These are phyloP conservation scores for Schwanniomyces vanrijiae DNA, from an alignment of 805 yeast genomes.

Conservation along the genomic window DNA sequence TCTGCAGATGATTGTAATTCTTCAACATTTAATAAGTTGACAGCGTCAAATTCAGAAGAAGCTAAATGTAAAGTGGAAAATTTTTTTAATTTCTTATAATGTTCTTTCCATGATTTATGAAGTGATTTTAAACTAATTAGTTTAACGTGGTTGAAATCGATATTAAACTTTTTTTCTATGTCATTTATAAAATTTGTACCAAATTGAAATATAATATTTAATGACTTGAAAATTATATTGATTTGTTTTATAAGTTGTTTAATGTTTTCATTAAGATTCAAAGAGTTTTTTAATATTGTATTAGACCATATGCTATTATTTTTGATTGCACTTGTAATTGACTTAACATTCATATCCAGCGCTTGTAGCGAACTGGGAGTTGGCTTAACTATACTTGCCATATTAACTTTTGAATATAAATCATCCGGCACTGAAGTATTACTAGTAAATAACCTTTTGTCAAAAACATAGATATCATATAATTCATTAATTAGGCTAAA, in stretches of 20 bases:
- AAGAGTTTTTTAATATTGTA: constrained; percentile 43
- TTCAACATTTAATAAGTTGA: constrained; percentile 28
- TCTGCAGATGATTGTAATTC: constrained; percentile 30
- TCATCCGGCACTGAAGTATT: constrained; percentile 9
- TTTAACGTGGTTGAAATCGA: constrained; percentile 33
- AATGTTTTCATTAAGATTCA: constrained; percentile 28
- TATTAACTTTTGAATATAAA: constrained; percentile 1
- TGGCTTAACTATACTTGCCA: constrained; percentile 8
- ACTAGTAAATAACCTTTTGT: constrained; percentile 54
- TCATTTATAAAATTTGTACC: constrained; percentile 48
- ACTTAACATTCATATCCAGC: constrained; percentile 12
- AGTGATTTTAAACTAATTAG: constrained; percentile 43
- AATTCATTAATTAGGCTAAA: constrained; percentile 51
- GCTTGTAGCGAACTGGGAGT: constrained; percentile 1
- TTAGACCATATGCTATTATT: constrained; percentile 53
- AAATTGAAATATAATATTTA: constrained; percentile 50
- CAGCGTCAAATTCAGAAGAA: constrained; percentile 23
- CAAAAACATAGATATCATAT: constrained; percentile 60
- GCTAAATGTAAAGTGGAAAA: constrained; percentile 38
- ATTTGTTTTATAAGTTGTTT: constrained; percentile 32
- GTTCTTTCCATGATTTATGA: constrained; percentile 33
- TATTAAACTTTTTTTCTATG: constrained; percentile 47
- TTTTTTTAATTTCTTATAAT: constrained; percentile 33
- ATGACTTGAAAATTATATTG: constrained; percentile 43
- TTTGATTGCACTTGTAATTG: constrained; percentile 36